A percentile compares a stretch with the other conserved stretches of the same genome.
Evolutionary conservation across 768 basidiomycete genomes (phyloP).

Genomic region (Crucibulum laeve): DNA sequence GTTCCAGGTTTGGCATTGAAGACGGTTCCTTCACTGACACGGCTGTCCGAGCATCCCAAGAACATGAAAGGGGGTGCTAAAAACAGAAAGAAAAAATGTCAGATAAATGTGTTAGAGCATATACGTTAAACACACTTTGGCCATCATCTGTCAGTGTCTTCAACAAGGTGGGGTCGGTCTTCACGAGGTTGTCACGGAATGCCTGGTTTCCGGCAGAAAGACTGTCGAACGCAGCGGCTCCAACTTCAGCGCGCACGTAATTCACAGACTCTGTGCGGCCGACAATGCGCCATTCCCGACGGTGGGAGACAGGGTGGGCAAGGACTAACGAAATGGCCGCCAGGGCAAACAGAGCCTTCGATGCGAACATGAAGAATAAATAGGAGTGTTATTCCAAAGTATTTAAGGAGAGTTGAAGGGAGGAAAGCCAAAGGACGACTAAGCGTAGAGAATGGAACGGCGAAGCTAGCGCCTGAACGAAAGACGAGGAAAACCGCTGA

Average conservation of each 20-base stretch:
- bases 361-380: slow-evolving; percentile 10
- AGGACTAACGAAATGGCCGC: slow-evolving; percentile 11
- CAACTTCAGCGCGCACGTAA: slow-evolving; percentile 2
- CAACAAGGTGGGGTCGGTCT: slow-evolving; percentile 20
- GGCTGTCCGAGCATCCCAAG: slow-evolving; percentile 35
- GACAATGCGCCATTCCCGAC: slow-evolving; percentile 13
- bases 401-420: not conserved
- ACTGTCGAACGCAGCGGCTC: slow-evolving; percentile 15
- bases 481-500: slow-evolving; percentile 6
- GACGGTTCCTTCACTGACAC: slow-evolving; percentile 31
- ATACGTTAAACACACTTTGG: slow-evolving; percentile 24
- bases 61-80: slow-evolving; percentile 30
- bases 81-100: not conserved
- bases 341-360: slow-evolving; percentile 9
- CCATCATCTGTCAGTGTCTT: slow-evolving; percentile 25
- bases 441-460: slow-evolving; percentile 11
- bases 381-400: slow-evolving; percentile 1
- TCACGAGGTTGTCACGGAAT: slow-evolving; percentile 21
- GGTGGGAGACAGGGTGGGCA: slow-evolving; percentile 14
- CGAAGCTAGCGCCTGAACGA: slow-evolving; percentile 16
- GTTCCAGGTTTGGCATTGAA: slow-evolving; percentile 35
- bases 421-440: slow-evolving; percentile 3
- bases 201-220: slow-evolving; percentile 26
- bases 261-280: slow-evolving; percentile 12
- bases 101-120: not conserved